phyloP scores from a whole-genome alignment of 345 rosid species.

The Eucalyptus microcorys region DNA sequence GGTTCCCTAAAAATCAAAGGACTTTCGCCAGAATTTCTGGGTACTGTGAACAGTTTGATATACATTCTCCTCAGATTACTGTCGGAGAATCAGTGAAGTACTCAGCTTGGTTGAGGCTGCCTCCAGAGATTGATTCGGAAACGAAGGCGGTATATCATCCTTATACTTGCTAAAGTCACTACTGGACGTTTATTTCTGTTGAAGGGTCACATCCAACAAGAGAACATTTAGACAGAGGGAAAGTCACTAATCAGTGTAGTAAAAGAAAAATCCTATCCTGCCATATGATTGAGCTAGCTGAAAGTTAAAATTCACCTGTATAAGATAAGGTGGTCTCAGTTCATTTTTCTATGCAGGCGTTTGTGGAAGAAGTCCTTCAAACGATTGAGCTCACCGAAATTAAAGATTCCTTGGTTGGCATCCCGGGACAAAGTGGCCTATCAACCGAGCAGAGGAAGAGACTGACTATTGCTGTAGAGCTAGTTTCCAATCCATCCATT shows the following conservation, averaged over 20 bases:
- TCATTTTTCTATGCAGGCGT: constrained; percentile 24
- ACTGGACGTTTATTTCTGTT: background rate
- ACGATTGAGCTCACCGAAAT: constrained; percentile 66
- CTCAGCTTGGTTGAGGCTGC: constrained; percentile 81
- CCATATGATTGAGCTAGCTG: background rate
- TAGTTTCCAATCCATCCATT: constrained; percentile 77
- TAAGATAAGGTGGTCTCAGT: background rate
- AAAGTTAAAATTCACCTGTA: background rate
- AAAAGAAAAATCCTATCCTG: background rate
- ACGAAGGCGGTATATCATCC: background rate
- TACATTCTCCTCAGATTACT: constrained; percentile 71
- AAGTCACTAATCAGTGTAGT: background rate
- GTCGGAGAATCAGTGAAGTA: constrained; percentile 57
- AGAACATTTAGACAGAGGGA: background rate
- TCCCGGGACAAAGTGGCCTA: constrained; percentile 51
- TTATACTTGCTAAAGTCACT: background rate
- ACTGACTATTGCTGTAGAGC: constrained; percentile 70
- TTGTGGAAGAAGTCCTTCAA: constrained; percentile 62
- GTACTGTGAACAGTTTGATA: constrained; percentile 76
- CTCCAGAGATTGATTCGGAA: constrained; percentile 36
- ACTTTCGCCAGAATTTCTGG: constrained; percentile 80
- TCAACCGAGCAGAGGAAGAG: constrained; percentile 82
- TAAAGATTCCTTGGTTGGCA: constrained; percentile 61
- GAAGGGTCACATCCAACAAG: background rate
- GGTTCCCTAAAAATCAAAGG: constrained; percentile 57